Evolutionary conservation across 495 filamentous ascomycete species (phyloP), one percentile per base, ranked within the genome.

Genomic region (Pseudoneurospora amorphoporcata): DNA sequence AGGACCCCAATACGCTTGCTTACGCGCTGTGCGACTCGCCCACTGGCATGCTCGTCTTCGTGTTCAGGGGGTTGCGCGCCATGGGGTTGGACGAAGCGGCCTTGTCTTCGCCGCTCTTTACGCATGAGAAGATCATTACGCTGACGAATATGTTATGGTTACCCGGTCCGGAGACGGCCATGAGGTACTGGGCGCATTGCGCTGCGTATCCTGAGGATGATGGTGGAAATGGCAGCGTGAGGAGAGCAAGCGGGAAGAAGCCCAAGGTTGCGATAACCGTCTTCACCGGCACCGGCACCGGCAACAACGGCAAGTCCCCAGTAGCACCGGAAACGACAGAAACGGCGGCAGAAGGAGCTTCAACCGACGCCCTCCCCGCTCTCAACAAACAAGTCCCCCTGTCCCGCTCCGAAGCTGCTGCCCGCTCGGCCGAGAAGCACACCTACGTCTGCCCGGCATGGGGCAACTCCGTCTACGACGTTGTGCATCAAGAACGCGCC

Each of bases 1-100:
- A 76, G 75, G 84, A 86, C 41, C 84, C 84, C 1, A 84, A 86
- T 47, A 86, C 84, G 0, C 72, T 87, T 6, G 78, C 83, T 4
- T 88, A 87, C 72, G 86, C 84, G 7, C 75, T 88, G 3, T 87
- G 85, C 71, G 86, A 88, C 69, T 87, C 85, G 3, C 86, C 86
- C 1, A 84, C 83, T 9, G 86, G 86, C 8, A 77, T 87, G 41
- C 73, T 88, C 35, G 81, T 83, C 35, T 79, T 86, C 40, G 79
- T 85, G 10, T 71, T 84, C 61, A 80, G 80, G 69, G 78, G 73
- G 9, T 76, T 87, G n/a, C 72, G 79, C 37, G 71, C 76, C 16
- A 75, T 78, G 29, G 76, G 76, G 19, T 75, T 82, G 3, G 72
- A 71, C 17, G 32, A 81, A 79, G 69, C 76, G 74, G 47, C 14